Conservation (phyloP, 495 filamentous ascomycete species). For the Darksidea phi region DNA sequence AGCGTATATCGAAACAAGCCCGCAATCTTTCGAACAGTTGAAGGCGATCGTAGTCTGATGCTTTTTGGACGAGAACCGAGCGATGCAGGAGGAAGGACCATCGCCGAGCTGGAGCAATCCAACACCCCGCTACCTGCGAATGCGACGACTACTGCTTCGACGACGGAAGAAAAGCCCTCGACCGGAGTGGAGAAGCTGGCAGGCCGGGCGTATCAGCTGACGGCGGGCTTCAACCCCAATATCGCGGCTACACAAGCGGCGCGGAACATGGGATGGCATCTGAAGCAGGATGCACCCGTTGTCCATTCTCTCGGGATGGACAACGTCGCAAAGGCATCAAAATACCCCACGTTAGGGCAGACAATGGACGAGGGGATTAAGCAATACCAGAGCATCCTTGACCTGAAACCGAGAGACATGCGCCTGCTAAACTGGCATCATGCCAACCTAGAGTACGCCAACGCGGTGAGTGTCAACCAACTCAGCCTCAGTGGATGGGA, state of each 20-base stretch:
- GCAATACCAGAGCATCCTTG: constrained; percentile 81
- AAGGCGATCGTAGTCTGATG: constrained; percentile 83
- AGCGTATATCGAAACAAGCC: constrained; percentile 82
- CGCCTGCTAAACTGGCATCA: constrained; percentile 96
- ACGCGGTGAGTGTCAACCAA: constrained; percentile 79
- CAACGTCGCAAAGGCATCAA: constrained; percentile 55
- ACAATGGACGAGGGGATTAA: constrained; percentile 85
- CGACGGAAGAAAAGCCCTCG: constrained; percentile 37
- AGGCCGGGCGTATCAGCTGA: constrained; percentile 43
- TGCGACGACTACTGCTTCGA: constrained; percentile 35
- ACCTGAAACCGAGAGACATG: constrained; percentile 81
- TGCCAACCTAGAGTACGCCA: constrained; percentile 96
- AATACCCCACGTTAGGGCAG: constrained; percentile 73
- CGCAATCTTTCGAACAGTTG: constrained; percentile 64
- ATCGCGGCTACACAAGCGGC: constrained; percentile 58
- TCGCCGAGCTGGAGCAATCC: constrained; percentile 69
- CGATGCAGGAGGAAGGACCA: constrained; percentile 66
- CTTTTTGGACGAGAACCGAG: constrained; percentile 76
- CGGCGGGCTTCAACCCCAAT: constrained; percentile 46
- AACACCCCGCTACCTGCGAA: constrained; percentile 44
- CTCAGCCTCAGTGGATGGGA: constrained; percentile 93
- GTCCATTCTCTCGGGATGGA: constrained; percentile 75
- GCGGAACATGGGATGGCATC: constrained; percentile 74
- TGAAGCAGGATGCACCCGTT: constrained; percentile 63
- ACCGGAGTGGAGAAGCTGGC: constrained; percentile 48